phyloP scores from a whole-genome alignment of 208 protist genomes.

The Lotmaria passim region DNA sequence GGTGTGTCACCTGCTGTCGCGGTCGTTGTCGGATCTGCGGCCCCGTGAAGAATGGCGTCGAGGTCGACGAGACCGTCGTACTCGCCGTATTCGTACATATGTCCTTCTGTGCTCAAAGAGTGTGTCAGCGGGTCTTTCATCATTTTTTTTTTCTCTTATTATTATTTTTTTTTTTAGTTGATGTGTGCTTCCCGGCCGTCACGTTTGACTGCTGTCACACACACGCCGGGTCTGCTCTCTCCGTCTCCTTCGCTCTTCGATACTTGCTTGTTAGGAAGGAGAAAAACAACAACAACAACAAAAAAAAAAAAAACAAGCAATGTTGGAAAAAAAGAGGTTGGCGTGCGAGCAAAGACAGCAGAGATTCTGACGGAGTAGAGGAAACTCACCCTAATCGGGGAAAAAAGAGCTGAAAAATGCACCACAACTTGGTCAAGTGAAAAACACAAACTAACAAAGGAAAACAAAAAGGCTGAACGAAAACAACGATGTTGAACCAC shows the following conservation, averaged over 20 bases:
- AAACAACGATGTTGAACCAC: conserved; percentile 7
- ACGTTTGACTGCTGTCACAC: no score
- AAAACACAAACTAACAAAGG: neutral
- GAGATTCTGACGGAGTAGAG: no score
- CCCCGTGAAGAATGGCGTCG: conserved; percentile 25
- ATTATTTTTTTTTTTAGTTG: no score
- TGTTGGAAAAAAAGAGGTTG: neutral
- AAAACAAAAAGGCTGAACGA: neutral
- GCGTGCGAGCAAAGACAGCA: conserved; percentile 15
- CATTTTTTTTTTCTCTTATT: conserved; percentile 5
- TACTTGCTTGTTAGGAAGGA: neutral
- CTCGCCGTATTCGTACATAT: conserved; percentile 28
- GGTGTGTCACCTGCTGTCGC: neutral
- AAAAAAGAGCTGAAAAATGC: neutral
- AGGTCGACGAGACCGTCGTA: conserved; percentile 36
- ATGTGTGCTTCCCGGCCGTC: no score
- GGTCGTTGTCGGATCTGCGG: conserved; percentile 2
- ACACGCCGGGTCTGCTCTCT: no score
- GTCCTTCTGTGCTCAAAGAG: neutral
- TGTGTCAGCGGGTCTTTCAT: conserved; percentile 13
- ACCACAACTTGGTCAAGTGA: neutral
- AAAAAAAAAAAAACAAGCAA: neutral
- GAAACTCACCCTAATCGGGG: no score
- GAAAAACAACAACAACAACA: neutral
- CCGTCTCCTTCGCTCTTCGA: no score